A percentile compares a stretch with the other conserved stretches of the same genome.
Conservation (phyloP, 768 basidiomycete genomes). For the Trametes sanguinea region DNA sequence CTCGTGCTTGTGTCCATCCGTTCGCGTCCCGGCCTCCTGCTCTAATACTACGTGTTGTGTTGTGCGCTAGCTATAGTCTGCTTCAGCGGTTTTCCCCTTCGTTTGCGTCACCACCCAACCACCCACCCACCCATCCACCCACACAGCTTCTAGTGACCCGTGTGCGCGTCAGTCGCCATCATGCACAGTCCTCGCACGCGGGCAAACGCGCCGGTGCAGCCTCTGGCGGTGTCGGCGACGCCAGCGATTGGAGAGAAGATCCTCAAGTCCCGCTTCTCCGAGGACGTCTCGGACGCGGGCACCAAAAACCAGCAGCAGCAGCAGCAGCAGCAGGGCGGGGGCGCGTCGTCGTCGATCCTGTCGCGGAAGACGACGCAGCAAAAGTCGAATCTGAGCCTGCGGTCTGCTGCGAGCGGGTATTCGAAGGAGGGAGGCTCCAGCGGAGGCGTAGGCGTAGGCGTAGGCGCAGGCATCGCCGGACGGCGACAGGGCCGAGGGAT, state of each 20-base stretch:
- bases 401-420: constrained; percentile 29
- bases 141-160: too few relatives aligned
- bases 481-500: constrained; percentile 25
- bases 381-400: constrained; percentile 33
- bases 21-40: not conserved
- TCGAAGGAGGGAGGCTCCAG: not conserved
- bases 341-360: constrained; percentile 25
- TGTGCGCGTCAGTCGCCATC: not conserved
- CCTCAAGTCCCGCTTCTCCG: constrained; percentile 51
- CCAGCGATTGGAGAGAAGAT: constrained; percentile 44
- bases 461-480: not conserved
- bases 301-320: constrained; percentile 22
- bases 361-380: constrained; percentile 26
- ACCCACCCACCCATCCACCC: too few relatives aligned
- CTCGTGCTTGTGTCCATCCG: constrained; percentile 6
- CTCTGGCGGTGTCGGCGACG: constrained; percentile 42
- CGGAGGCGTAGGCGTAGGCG: too few relatives aligned
- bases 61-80: not conserved
- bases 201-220: constrained; percentile 22
- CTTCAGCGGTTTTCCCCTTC: too few relatives aligned
- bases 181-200: constrained; percentile 23
- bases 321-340: not conserved
- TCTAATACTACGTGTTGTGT: not conserved
- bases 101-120: constrained; percentile 2
- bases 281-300: constrained; percentile 49